Base-by-base conservation (phyloP, 2,329 filamentous ascomycete species). In the Dendryphion nanum region DNA sequence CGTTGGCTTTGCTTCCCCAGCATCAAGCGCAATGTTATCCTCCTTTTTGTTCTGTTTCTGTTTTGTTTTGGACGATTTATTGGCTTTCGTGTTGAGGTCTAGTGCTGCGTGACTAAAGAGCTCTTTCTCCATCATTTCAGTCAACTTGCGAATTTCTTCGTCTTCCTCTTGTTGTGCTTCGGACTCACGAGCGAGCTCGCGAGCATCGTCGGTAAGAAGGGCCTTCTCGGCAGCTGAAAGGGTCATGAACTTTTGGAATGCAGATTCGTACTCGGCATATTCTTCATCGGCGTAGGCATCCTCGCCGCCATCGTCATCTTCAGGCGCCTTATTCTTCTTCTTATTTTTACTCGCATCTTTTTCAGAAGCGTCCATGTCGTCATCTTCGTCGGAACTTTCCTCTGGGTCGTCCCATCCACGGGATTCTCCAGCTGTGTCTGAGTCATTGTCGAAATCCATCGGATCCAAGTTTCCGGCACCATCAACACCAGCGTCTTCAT, bases 241-340 rank as follows among this genome's bases (percentile, higher is more conserved):
- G 43, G 82, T 81, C 88, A 98, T 95, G 77, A 95, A 89, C 37
- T 73, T 79, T 6, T 85, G 77, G 51, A 96, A 95, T 37, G 91
- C 85, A 23, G 83, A 80, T 63, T 97, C 90, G 47, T 95, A 64
- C 18, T 63, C 61, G 2, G 51, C 82, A 50, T 94, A 91, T 40
- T 82, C 85, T 5, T 86, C 80, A 31, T 85, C 84, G 50, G 83
- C 83, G 47, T 89, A 85, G 54, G 89, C 86, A 15, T 42, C 51
- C 18, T 36, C 7, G 34, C 70, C 78, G 23, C 83, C 80, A 51
- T 82, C 82, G 44, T 89, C 83, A 53, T 89, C 85, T n/a, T n/a
- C n/a, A n/a, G n/a, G n/a, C n/a, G n/a, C n/a, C n/a, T n/a, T n/a
- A n/a, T n/a, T n/a, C n/a, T n/a, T n/a, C n/a, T n/a, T n/a, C n/a